phyloP scores from a whole-genome alignment of 805 yeast species.

The Yarrowia bubula region DNA sequence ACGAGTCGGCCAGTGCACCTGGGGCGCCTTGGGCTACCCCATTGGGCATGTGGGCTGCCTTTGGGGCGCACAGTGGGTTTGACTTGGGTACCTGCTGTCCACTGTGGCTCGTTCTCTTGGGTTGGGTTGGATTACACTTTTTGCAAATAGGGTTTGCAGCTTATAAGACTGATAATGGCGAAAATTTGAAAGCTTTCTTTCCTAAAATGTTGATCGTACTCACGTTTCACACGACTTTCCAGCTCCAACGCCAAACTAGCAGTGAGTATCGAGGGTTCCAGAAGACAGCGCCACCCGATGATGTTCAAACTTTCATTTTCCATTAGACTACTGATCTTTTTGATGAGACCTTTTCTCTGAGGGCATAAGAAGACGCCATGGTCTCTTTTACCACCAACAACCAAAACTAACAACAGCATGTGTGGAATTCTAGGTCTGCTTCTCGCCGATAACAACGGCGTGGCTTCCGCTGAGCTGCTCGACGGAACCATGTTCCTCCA shows the following conservation, averaged over 20 bases:
- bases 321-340: constrained; percentile 27
- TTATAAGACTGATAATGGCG: constrained; percentile 25
- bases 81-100: background rate
- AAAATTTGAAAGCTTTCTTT: constrained; percentile 24
- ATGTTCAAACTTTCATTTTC: constrained; percentile 24
- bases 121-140: constrained; percentile 10
- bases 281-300: constrained; percentile 22
- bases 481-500: constrained; percentile 92
- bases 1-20: constrained; percentile 1
- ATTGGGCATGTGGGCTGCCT: constrained; percentile 9
- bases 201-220: constrained; percentile 26
- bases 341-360: constrained; percentile 22
- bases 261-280: constrained; percentile 11
- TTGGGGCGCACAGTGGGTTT: constrained; percentile 7
- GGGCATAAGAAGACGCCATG: background rate
- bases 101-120: background rate
- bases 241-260: constrained; percentile 22
- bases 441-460: constrained; percentile 65
- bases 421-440: constrained; percentile 94
- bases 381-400: background rate
- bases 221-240: constrained; percentile 20
- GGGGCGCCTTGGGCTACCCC: constrained; percentile 19
- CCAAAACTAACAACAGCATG: constrained; percentile 48
- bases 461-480: constrained; percentile 84
- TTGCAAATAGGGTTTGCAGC: constrained; percentile 15